These are phyloP conservation scores for Sporothrix humicola DNA, from an alignment of 2,329 filamentous ascomycete species.

Conservation along the genomic window DNA sequence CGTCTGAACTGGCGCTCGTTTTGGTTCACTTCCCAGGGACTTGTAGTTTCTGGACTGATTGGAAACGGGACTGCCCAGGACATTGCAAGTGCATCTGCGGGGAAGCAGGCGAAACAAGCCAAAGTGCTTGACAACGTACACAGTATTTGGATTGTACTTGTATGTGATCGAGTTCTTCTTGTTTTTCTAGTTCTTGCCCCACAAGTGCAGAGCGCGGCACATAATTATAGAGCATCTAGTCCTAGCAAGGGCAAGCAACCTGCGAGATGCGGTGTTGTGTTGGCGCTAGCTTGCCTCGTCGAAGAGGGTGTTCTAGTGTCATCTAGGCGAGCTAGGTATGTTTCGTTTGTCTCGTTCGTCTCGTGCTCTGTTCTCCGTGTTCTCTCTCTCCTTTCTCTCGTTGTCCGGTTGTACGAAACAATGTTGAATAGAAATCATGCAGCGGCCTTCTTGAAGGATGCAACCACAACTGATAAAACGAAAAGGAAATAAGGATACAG, in stretches of 20 bases:
- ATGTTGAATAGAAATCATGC: background rate
- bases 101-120: background rate
- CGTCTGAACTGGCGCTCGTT: background rate
- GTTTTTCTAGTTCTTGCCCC: background rate
- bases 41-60: background rate
- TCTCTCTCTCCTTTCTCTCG: background rate
- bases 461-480: background rate
- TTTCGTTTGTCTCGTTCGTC: background rate
- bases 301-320: background rate
- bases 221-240: conserved; percentile 19
- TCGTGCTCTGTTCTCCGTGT: conserved; percentile 1
- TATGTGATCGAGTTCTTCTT: background rate
- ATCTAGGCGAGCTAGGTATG: background rate
- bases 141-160: background rate
- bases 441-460: background rate
- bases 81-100: background rate
- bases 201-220: conserved; percentile 1
- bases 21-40: background rate
- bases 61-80: background rate
- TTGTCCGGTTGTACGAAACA: background rate
- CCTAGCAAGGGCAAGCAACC: background rate
- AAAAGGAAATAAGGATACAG: background rate
- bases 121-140: no score
- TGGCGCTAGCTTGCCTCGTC: conserved; percentile 1
- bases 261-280: conserved; percentile 13